Evolutionary conservation across 345 rosid genomes (phyloP), one percentile per base, ranked within the genome.

Genomic region (Rhizophora mangle): DNA sequence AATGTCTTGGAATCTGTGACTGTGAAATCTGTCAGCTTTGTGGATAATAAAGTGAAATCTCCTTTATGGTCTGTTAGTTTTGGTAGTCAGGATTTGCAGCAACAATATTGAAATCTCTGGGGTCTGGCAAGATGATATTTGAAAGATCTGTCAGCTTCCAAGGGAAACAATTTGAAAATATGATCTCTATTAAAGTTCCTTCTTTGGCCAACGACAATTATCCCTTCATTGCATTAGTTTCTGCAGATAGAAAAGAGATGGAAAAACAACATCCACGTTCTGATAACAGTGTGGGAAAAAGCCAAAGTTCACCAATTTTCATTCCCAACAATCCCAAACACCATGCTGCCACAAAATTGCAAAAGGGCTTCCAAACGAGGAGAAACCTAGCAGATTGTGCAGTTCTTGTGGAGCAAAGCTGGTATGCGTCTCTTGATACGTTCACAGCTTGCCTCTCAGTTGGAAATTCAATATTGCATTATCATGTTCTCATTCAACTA

Each of bases 341-440:
- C 49, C 84, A 87, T 77, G 98, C 96, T 19, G 98, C 99, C 3
- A 73, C 89, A 36, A 89, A 86, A 70, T 76, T 95, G 73, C 97
- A 89, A 85, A 95, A 95, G 51, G 98, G 99, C 73, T 95, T 95
- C 71, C 79, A 98, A 37, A 95, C 97, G 3, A 84, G 99, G 68
- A 76, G 99, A 85, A 89, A 87, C 86, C 88, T 90, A 1, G 99
- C 99, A 0, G 97, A 96, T 82, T 90, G 98, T 72, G 98, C 96
- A 0, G 97, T 96, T 64, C 87, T 90, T 52, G 89, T 85, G 31
- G 97, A 89, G 74, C 97, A 92, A 76, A 86, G 94, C 87, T 89
- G 96, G 99, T 95, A 36, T 49, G 74, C 74, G 16, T 68, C 61
- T 53, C 1, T 57, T 68, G 11, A 20, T 30, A 9, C 30, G 65